Conservation (phyloP, 768 basidiomycete genomes). For the Xerocomellus amylosporus region DNA sequence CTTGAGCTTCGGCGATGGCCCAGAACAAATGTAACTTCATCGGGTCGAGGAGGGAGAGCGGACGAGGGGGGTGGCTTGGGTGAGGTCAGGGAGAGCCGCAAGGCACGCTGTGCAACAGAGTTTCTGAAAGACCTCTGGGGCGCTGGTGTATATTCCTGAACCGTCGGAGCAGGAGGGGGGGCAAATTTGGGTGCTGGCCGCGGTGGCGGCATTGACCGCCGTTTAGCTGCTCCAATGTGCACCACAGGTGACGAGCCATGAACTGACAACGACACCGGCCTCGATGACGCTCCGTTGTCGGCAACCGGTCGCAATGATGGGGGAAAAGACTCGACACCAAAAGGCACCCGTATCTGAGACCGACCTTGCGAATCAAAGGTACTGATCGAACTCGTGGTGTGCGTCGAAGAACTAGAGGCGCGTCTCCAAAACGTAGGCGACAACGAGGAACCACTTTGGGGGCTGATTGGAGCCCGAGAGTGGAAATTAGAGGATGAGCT, state of each 20-base stretch:
- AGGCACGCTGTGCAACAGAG: slow-evolving; percentile 53
- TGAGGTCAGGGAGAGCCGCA: slow-evolving; percentile 57
- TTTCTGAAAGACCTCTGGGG: slow-evolving; percentile 47
- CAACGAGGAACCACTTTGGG: slow-evolving; percentile 43
- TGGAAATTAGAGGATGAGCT: slow-evolving; percentile 39
- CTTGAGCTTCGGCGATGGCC: slow-evolving; percentile 36
- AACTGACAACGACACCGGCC: slow-evolving; percentile 25
- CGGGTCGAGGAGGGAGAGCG: slow-evolving; percentile 64
- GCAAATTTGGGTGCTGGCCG: slow-evolving; percentile 71
- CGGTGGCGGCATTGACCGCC: slow-evolving; percentile 68
- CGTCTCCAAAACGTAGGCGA: slow-evolving; percentile 56
- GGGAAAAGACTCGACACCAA: slow-evolving; percentile 6
- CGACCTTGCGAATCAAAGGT: slow-evolving; percentile 39
- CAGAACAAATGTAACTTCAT: slow-evolving; percentile 40
- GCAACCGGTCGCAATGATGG: slow-evolving; percentile 12
- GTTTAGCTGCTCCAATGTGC: slow-evolving; percentile 37
- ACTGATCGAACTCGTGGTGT: slow-evolving; percentile 42
- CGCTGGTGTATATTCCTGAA: slow-evolving; percentile 15
- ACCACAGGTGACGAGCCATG: slow-evolving; percentile 12
- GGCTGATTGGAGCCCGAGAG: slow-evolving; percentile 28
- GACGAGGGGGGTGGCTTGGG: slow-evolving; percentile 64
- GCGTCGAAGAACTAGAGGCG: slow-evolving; percentile 47
- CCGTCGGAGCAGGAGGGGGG: slow-evolving; percentile 61
- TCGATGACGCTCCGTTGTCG: slow-evolving; percentile 1
- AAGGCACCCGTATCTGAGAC: slow-evolving; percentile 7